Evolutionary conservation across 176 grass and related monocot species (phyloP).

Genomic region (Bolboschoenus planiculmis): DNA sequence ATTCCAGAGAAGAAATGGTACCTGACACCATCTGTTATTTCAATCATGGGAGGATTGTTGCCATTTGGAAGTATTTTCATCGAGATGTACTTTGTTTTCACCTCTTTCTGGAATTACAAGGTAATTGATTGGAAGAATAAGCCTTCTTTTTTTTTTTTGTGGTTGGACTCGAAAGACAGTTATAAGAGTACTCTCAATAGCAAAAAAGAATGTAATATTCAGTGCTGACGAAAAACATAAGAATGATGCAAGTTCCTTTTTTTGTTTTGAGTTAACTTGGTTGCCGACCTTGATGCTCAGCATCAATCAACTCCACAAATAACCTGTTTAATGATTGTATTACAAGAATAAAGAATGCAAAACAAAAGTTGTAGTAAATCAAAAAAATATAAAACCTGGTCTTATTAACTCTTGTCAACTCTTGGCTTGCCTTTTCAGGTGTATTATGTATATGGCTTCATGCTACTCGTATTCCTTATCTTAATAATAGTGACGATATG

Average conservation of each 20-base stretch:
- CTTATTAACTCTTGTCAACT: neutral
- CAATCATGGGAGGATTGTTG: conserved; percentile 86
- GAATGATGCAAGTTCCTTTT: neutral
- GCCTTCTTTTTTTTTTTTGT: neutral
- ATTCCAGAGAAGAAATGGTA: conserved; percentile 99
- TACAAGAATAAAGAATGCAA: neutral
- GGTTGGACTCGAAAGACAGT: neutral
- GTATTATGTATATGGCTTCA: conserved; percentile 97
- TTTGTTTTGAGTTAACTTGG: neutral
- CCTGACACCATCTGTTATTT: conserved; percentile 72
- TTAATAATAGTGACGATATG: conserved; percentile 88
- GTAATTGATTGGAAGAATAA: conserved; percentile 23
- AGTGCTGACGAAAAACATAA: neutral
- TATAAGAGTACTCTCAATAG: neutral
- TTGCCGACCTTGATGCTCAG: neutral
- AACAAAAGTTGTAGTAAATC: neutral
- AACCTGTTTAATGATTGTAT: neutral
- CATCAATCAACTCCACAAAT: neutral
- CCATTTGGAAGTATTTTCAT: conserved; percentile 97
- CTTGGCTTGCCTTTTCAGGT: conserved; percentile 51
- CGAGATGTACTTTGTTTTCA: conserved; percentile 99
- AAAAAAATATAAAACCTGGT: neutral
- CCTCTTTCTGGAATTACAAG: conserved; percentile 99
- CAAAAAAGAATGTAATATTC: neutral
- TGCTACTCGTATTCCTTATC: conserved; percentile 90